phyloP scores from a whole-genome alignment of 2,329 filamentous ascomycete species.

The Alternaria arborescens region DNA sequence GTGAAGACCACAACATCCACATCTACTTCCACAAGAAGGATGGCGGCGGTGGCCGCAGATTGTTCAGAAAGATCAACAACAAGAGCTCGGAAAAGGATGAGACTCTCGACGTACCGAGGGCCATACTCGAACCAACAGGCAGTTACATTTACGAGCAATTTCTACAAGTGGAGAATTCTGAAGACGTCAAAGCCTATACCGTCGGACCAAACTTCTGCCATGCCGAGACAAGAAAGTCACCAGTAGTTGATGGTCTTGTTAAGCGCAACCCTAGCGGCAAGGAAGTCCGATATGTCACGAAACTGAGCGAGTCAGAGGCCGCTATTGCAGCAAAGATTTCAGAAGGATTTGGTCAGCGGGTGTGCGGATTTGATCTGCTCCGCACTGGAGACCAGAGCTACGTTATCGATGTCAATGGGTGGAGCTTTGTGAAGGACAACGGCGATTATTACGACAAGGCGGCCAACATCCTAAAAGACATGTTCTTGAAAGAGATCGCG shows the following conservation, averaged over 20 bases:
- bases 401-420: conserved; percentile 98
- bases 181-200: conserved; percentile 98
- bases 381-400: conserved; percentile 89
- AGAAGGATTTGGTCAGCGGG: conserved; percentile 88
- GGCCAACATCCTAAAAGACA: conserved; percentile 82
- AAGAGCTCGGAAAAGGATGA: conserved; percentile 96
- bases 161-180: conserved; percentile 93
- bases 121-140: conserved; percentile 78
- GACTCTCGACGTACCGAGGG: conserved; percentile 77
- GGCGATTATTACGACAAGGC: conserved; percentile 97
- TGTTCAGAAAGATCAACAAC: conserved; percentile 98
- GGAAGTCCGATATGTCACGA: conserved; percentile 93
- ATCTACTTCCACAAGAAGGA: conserved; percentile 92
- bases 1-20: conserved; percentile 98
- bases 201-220: conserved; percentile 94
- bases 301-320: conserved; percentile 79
- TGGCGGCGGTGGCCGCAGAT: conserved; percentile 86
- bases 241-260: conserved; percentile 94
- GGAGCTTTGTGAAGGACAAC: conserved; percentile 99
- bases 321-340: conserved; percentile 90
- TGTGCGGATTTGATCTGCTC: conserved; percentile 94
- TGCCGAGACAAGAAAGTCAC: conserved; percentile 95
- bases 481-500: conserved; percentile 83
- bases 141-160: conserved; percentile 99
- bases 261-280: conserved; percentile 97